These are phyloP conservation scores for Hypoxylon sp. DNA, from an alignment of 2,329 filamentous ascomycete genomes.

Conservation along the genomic window DNA sequence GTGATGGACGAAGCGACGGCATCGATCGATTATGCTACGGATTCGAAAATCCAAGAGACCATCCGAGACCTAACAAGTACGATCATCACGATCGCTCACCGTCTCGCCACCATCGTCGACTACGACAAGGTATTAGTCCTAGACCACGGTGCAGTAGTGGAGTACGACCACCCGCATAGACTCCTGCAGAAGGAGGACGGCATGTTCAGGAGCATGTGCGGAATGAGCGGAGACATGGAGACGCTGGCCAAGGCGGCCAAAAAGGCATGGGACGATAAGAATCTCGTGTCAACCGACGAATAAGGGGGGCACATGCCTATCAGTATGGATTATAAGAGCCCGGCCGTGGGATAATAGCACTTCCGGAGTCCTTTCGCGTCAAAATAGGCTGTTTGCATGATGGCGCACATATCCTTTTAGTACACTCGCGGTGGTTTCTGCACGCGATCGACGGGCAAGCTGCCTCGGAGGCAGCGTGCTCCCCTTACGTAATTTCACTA, in stretches of 20 bases:
- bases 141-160: slow-evolving; percentile 85
- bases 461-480: background rate
- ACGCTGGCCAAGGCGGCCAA: slow-evolving; percentile 61
- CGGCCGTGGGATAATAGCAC: background rate
- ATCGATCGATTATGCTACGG: slow-evolving; percentile 95
- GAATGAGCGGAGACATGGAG: slow-evolving; percentile 67
- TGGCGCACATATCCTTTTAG: slow-evolving; percentile 7
- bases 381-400: slow-evolving; percentile 7
- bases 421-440: background rate
- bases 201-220: slow-evolving; percentile 69
- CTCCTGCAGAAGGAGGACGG: slow-evolving; percentile 76
- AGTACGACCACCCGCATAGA: slow-evolving; percentile 90
- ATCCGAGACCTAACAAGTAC: slow-evolving; percentile 93
- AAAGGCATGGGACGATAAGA: slow-evolving; percentile 56
- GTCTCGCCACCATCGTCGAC: slow-evolving; percentile 95
- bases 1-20: slow-evolving; percentile 99
- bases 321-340: background rate
- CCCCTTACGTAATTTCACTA: too few relatives aligned
- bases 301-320: slow-evolving; percentile 29
- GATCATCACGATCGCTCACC: slow-evolving; percentile 95
- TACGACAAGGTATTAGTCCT: slow-evolving; percentile 97
- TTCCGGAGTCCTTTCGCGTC: background rate
- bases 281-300: slow-evolving; percentile 51
- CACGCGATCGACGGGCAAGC: background rate
- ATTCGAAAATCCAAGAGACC: slow-evolving; percentile 94